These are phyloP conservation scores for Colletotrichum neosansevieriae DNA, from an alignment of 2,329 filamentous ascomycete species.

Conservation along the genomic window DNA sequence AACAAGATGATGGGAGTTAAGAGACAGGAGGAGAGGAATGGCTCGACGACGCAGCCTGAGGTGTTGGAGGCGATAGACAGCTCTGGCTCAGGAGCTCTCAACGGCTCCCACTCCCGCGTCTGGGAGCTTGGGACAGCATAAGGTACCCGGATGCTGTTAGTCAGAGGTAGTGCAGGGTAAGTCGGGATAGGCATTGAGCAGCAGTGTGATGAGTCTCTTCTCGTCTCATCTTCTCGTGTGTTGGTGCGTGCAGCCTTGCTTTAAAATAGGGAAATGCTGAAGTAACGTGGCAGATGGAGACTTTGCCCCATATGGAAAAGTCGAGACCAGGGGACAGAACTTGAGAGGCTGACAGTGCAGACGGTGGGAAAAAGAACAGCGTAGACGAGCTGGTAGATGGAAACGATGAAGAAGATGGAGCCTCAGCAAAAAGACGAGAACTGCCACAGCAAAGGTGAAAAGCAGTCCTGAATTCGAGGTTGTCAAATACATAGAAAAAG, in stretches of 20 bases:
- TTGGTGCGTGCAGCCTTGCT: constrained; percentile 37
- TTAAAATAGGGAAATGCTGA: constrained; percentile 34
- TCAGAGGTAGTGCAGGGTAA: background rate
- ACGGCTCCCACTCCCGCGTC: constrained; percentile 12
- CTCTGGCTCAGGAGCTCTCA: constrained; percentile 2
- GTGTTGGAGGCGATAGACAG: constrained; percentile 8
- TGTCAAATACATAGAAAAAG: background rate
- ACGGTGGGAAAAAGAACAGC: background rate
- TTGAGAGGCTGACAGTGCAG: constrained; percentile 33
- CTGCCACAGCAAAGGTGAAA: background rate
- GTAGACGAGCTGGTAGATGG: background rate
- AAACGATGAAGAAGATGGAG: background rate
- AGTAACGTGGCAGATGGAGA: constrained; percentile 40
- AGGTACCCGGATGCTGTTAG: background rate
- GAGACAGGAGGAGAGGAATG: constrained; percentile 12
- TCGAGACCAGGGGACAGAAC: constrained; percentile 23
- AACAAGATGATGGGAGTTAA: constrained; percentile 18
- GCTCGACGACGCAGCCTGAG: background rate
- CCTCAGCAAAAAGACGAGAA: background rate
- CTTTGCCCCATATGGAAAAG: constrained; percentile 37
- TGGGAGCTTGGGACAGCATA: constrained; percentile 28
- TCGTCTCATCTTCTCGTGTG: constrained; percentile 35
- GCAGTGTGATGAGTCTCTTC: constrained; percentile 26
- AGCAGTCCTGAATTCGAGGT: background rate
- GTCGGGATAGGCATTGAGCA: constrained; percentile 33